These are phyloP conservation scores for Paralagenidium karlingii DNA, from an alignment of 352 stramenopile species.

Conservation along the genomic window DNA sequence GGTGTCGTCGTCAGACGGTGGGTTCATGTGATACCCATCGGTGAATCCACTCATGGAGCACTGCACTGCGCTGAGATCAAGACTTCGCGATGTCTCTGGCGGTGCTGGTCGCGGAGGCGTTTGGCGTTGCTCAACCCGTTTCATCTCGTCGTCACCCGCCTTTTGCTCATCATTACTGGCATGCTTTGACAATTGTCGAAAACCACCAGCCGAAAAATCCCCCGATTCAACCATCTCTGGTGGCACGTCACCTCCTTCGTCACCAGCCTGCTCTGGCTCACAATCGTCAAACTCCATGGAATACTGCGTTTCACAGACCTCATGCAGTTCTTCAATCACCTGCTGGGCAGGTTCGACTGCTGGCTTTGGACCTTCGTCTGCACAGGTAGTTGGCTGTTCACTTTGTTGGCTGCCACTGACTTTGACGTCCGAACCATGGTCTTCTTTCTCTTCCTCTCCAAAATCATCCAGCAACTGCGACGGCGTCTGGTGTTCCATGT, in stretches of 20 bases:
- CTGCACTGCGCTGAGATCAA: background rate
- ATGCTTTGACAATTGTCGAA: no score
- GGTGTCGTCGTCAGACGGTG: background rate
- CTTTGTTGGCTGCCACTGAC: background rate
- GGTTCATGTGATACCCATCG: constrained; percentile 4
- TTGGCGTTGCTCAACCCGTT: no score
- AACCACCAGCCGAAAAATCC: no score
- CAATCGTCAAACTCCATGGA: constrained; percentile 7
- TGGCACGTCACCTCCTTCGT: background rate
- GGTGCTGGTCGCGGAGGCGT: background rate
- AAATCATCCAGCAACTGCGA: background rate
- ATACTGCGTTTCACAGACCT: constrained; percentile 1
- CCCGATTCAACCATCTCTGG: background rate
- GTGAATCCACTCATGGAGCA: constrained; percentile 13
- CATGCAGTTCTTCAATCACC: background rate
- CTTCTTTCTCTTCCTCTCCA: background rate
- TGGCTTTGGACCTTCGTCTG: no score
- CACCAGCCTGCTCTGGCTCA: background rate
- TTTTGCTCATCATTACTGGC: no score
- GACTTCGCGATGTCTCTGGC: background rate
- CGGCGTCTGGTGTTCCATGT: background rate
- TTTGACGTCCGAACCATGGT: background rate
- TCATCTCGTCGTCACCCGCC: no score
- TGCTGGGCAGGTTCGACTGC: background rate
- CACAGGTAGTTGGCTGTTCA: no score